These are phyloP conservation scores for Orobanche coerulescens DNA, from an alignment of 257 asterid species.

Conservation along the genomic window DNA sequence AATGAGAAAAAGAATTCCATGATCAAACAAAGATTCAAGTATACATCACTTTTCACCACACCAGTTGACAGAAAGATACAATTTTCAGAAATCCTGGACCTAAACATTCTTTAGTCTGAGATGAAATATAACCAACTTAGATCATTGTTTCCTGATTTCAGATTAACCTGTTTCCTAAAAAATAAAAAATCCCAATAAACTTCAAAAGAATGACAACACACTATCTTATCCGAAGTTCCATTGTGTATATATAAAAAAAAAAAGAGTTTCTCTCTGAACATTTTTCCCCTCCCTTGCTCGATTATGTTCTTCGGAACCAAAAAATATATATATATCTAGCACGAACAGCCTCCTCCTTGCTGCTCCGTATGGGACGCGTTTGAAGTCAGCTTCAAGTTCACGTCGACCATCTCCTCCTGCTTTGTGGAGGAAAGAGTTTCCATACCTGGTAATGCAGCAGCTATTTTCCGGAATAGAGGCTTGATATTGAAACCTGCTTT, in stretches of 20 bases:
- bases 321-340: constrained; percentile 32
- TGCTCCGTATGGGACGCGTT: constrained; percentile 54
- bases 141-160: constrained; percentile 6
- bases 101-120: neutral
- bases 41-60: constrained; percentile 9
- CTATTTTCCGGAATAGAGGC: constrained; percentile 88
- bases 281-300: neutral
- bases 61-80: constrained; percentile 11
- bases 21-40: neutral
- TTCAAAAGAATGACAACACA: neutral
- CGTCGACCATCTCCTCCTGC: constrained; percentile 82
- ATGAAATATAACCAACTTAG: neutral
- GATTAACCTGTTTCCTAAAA: constrained; percentile 18
- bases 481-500: constrained; percentile 94
- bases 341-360: constrained; percentile 84
- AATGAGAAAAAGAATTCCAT: too few species aligned
- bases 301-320: too few species aligned
- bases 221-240: neutral
- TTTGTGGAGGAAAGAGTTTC: constrained; percentile 70
- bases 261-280: neutral
- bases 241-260: neutral
- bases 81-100: constrained; percentile 11
- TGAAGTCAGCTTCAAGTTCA: constrained; percentile 68
- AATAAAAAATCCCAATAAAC: neutral
- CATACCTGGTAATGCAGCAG: constrained; percentile 82